Evolutionary conservation across 2,329 filamentous ascomycete genomes (phyloP).

Genomic region (Thielaviopsis ethacetica): DNA sequence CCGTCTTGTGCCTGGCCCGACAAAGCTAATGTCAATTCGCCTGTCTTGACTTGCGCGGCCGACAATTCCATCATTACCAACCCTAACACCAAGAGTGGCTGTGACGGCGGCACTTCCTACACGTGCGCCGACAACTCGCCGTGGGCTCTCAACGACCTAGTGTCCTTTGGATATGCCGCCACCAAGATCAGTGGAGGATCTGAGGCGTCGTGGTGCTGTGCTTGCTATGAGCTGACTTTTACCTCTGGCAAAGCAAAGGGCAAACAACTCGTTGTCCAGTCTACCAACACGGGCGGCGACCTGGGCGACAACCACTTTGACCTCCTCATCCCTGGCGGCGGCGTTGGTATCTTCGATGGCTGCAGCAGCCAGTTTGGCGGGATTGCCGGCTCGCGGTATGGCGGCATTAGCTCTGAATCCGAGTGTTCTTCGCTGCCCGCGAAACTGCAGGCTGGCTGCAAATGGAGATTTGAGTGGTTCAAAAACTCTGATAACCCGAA

Average conservation of each 20-base stretch:
- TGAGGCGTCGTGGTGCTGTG: conserved; percentile 49
- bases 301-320: conserved; percentile 42
- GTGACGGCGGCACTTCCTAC: conserved; percentile 37
- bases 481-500: conserved; percentile 38
- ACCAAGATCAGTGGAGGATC: conserved; percentile 36
- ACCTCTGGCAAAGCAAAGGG: conserved; percentile 33
- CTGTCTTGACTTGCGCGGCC: conserved; percentile 37
- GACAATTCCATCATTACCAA: conserved; percentile 37
- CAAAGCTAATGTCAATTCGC: conserved; percentile 33
- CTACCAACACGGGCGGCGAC: conserved; percentile 45
- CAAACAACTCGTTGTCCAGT: conserved; percentile 48
- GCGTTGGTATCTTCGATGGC: conserved; percentile 36
- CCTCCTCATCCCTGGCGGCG: conserved; percentile 36
- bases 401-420: conserved; percentile 33
- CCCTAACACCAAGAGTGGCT: conserved; percentile 29
- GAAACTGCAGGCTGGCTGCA: conserved; percentile 38
- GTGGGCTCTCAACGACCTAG: conserved; percentile 39
- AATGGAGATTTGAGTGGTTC: conserved; percentile 52
- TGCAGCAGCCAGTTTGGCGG: conserved; percentile 20
- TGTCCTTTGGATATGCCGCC: conserved; percentile 50
- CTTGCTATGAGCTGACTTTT: conserved; percentile 44
- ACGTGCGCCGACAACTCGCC: conserved; percentile 47
- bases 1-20: conserved; percentile 45
- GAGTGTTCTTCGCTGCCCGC: conserved; percentile 37
- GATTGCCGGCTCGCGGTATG: conserved; percentile 33